A percentile compares a stretch with the other conserved stretches of the same genome.
phyloP scores from a whole-genome alignment of 208 protist species.

The Trypanosoma congolense region DNA sequence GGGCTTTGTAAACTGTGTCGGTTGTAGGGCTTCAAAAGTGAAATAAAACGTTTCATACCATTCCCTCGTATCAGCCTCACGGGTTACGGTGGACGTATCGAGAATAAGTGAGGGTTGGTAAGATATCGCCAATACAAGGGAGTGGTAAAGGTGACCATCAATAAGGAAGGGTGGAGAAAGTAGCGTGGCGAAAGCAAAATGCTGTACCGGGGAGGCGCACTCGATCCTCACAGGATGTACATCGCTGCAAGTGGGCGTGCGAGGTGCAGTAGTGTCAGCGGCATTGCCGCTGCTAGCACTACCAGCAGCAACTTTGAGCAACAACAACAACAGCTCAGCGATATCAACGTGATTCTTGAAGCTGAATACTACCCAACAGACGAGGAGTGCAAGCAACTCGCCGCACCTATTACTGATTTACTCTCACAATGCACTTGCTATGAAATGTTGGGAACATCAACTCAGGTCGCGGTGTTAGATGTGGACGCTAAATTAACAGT shows the following conservation, averaged over 20 bases:
- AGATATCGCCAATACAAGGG: no score
- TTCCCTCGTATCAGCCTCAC: no score
- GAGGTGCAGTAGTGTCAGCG: background rate
- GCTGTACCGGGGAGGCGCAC: background rate
- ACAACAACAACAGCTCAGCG: constrained; percentile 8
- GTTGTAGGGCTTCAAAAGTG: no score
- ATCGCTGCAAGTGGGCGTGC: background rate
- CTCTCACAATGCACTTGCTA: constrained; percentile 79
- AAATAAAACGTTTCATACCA: no score
- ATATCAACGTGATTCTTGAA: constrained; percentile 27
- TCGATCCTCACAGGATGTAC: background rate
- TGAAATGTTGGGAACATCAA: constrained; percentile 76
- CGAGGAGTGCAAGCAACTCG: constrained; percentile 53
- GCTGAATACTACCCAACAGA: constrained; percentile 48
- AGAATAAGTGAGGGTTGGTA: no score
- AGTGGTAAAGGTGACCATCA: no score
- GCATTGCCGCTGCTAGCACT: background rate
- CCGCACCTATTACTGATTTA: constrained; percentile 54
- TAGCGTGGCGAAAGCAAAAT: background rate
- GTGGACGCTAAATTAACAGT: constrained; percentile 61
- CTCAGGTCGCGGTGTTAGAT: constrained; percentile 84
- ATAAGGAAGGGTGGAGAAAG: no score
- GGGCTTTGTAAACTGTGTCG: no score
- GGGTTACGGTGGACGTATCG: no score
- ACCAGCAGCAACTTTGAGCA: background rate